Percentiles rank a stretch among this genome's conserved stretches.
phyloP scores from a whole-genome alignment of 1,284 basidiomycete species.

The Marasmius tenuissimus region DNA sequence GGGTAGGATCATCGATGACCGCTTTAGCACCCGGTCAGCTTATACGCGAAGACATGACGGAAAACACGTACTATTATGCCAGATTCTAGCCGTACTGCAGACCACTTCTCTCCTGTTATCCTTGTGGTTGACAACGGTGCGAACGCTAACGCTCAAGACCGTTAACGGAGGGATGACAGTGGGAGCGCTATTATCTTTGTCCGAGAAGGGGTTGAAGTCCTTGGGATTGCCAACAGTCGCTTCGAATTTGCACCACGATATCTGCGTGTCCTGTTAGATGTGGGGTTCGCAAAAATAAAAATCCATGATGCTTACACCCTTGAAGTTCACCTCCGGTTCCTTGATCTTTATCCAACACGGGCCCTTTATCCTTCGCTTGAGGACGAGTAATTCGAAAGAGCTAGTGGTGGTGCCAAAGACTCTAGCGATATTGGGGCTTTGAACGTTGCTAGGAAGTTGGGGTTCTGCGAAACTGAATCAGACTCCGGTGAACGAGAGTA shows the following conservation, averaged over 20 bases:
- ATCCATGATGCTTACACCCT: constrained; percentile 57
- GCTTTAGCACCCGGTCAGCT: constrained; percentile 42
- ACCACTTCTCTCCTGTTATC: constrained; percentile 95
- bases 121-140: constrained; percentile 94
- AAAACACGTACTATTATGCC: constrained; percentile 76
- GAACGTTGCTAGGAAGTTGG: constrained; percentile 69
- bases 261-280: constrained; percentile 39
- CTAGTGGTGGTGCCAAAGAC: constrained; percentile 94
- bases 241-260: constrained; percentile 96
- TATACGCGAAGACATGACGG: background rate
- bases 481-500: background rate
- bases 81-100: constrained; percentile 81
- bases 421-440: constrained; percentile 82
- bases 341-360: constrained; percentile 95
- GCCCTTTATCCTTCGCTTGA: constrained; percentile 98
- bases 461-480: constrained; percentile 35
- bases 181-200: constrained; percentile 71
- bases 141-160: constrained; percentile 84
- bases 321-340: constrained; percentile 68
- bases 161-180: constrained; percentile 89
- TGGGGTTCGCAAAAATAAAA: background rate
- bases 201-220: constrained; percentile 81
- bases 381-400: constrained; percentile 92
- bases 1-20: constrained; percentile 86
- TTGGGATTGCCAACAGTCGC: constrained; percentile 86